Conservation (phyloP, 23 red algal species). For the Chondrus crispus region DNA sequence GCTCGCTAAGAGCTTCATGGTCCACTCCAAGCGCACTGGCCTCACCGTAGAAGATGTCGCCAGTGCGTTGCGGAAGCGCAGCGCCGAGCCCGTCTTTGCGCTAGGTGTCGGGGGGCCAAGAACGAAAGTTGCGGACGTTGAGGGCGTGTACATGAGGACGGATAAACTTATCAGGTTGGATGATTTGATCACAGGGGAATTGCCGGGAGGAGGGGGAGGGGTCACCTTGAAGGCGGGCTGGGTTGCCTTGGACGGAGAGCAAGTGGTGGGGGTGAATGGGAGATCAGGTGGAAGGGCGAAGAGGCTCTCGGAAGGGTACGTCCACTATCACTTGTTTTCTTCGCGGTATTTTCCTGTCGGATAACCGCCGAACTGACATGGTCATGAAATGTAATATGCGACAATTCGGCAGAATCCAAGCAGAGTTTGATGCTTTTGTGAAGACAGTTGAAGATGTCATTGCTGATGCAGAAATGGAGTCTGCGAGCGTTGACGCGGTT, state of each 20-base stretch:
- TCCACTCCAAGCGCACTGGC: slow-evolving; percentile 75
- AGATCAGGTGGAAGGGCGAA: no score
- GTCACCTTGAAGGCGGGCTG: background rate
- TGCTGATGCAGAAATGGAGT: background rate
- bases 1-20: slow-evolving; percentile 86
- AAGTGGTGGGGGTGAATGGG: background rate
- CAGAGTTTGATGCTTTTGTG: background rate
- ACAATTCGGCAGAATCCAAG: no score
- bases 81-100: slow-evolving; percentile 48
- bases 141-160: background rate
- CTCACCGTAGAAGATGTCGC: slow-evolving; percentile 68
- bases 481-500: background rate
- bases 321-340: no score
- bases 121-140: no score
- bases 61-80: no score
- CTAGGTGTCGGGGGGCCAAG: no score
- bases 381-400: no score
- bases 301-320: no score
- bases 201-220: background rate
- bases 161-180: background rate
- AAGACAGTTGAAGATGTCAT: background rate
- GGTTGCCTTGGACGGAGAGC: background rate
- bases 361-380: no score
- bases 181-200: background rate
- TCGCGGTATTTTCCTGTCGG: no score